Conservation (phyloP, 352 stramenopile species). For the Phytophthora podocarpi region DNA sequence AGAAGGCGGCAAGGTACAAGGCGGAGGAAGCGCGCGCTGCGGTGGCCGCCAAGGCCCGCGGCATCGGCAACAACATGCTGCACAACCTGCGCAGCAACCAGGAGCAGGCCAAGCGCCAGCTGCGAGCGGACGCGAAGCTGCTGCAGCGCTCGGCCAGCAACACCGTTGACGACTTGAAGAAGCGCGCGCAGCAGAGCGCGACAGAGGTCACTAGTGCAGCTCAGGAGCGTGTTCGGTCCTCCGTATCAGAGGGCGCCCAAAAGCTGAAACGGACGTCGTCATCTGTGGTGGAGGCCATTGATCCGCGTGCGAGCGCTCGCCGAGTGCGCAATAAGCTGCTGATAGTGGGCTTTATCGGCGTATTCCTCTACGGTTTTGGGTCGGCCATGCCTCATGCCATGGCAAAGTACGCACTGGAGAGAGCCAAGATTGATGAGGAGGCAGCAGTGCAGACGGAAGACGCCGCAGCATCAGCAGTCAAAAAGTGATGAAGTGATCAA, state of each 20-base stretch:
- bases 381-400: slow-evolving; percentile 63
- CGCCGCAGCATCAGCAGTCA: not conserved
- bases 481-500: slow-evolving; percentile 29
- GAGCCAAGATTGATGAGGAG: slow-evolving; percentile 56
- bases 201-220: slow-evolving; percentile 32
- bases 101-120: slow-evolving; percentile 40
- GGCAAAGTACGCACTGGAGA: slow-evolving; percentile 73
- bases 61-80: slow-evolving; percentile 35
- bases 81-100: slow-evolving; percentile 59
- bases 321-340: slow-evolving; percentile 64
- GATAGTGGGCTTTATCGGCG: slow-evolving; percentile 57
- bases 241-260: slow-evolving; percentile 45
- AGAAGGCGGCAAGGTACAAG: slow-evolving; percentile 21
- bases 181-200: slow-evolving; percentile 33
- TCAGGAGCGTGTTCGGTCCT: slow-evolving; percentile 43
- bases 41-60: slow-evolving; percentile 33
- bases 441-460: slow-evolving; percentile 15
- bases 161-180: slow-evolving; percentile 33
- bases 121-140: slow-evolving; percentile 45
- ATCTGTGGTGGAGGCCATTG: slow-evolving; percentile 52
- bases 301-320: slow-evolving; percentile 47
- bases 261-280: slow-evolving; percentile 58
- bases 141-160: slow-evolving; percentile 45
- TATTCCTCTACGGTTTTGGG: slow-evolving; percentile 83
- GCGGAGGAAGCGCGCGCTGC: slow-evolving; percentile 25